Evolutionary conservation across 352 stramenopile species (phyloP), one percentile per base, ranked within the genome.

Genomic region (Hyaloperonospora brassicae): DNA sequence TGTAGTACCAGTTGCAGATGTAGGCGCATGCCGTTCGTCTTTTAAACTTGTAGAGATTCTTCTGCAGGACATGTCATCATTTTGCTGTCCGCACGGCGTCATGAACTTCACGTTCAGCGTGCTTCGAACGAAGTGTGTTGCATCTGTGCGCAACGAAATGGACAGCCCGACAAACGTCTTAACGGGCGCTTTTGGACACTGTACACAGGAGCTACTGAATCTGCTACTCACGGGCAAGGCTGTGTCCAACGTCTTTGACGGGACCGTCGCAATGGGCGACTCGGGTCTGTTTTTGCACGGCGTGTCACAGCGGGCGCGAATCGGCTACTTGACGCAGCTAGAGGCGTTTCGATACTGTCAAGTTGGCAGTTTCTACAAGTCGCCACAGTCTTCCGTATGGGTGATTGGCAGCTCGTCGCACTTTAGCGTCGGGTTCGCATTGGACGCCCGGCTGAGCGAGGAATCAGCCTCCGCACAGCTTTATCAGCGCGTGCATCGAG

Each of bases 301-400:
- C 23, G 50, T 96, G 1, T 50, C 62, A 14, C 40, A 59, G 30
- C 70, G 73, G 13, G 64, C 82, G 9, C 63, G 50, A 0, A 63
- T 97, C 21, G 90, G 88, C 21, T 97, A 97, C 52, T 66, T 97
- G 17, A 92, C 82, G 34, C 86, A 96, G 50, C 61, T 97, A 6
- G 88, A 97, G 57, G 82, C 87, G 5, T 53, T 96, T 24, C 63
- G 82, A n/a, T 96, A 97, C 58, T 95, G 87, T 39, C 76, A 94
- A 59, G 89, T 97, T 13, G 91, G 91, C 5, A 81, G 65, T 30
- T 96, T 86, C 72, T 96, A 89, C 67, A 97, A 97, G 64, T 84
- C 70, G 12, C 89, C 87, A 9, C 47, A 76, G 48, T 84, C 84
- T 39, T 87, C 91, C 0, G 73, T 97, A 49, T 97, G 87, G 89